Conservation (phyloP, 73 alveolate genomes). For the Symbiodinium natans region DNA sequence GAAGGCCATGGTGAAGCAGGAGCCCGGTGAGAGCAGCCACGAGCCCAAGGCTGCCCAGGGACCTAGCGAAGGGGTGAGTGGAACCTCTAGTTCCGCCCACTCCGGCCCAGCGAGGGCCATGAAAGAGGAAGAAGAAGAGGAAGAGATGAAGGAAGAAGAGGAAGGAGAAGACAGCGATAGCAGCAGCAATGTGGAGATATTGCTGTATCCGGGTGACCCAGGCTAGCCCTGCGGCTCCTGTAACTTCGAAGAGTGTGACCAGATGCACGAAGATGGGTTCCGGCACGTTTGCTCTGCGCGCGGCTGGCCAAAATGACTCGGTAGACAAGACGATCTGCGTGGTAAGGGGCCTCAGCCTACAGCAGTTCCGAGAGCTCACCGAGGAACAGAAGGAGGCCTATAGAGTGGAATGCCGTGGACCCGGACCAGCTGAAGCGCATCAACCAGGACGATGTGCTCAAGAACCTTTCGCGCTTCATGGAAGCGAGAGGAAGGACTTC, state of each 20-base stretch:
- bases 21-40: no score
- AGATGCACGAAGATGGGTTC: background rate
- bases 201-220: background rate
- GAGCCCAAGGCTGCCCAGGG: no score
- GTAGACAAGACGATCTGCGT: slow-evolving; percentile 49
- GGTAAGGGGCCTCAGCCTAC: background rate
- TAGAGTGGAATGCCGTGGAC: background rate
- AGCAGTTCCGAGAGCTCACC: background rate
- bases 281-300: background rate
- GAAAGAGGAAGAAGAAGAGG: background rate
- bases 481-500: background rate
- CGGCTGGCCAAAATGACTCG: background rate
- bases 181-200: background rate
- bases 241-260: background rate
- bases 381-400: background rate
- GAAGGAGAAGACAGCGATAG: background rate
- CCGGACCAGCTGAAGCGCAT: background rate
- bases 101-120: background rate
- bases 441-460: background rate
- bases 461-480: background rate
- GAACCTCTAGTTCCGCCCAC: background rate
- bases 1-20: no score
- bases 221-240: slow-evolving; percentile 12
- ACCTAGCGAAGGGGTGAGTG: no score
- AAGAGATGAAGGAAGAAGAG: background rate